A percentile compares a stretch with the other conserved stretches of the same genome.
Evolutionary conservation across 179 eudicot species (phyloP).

Genomic region (Carnegiea gigantea): DNA sequence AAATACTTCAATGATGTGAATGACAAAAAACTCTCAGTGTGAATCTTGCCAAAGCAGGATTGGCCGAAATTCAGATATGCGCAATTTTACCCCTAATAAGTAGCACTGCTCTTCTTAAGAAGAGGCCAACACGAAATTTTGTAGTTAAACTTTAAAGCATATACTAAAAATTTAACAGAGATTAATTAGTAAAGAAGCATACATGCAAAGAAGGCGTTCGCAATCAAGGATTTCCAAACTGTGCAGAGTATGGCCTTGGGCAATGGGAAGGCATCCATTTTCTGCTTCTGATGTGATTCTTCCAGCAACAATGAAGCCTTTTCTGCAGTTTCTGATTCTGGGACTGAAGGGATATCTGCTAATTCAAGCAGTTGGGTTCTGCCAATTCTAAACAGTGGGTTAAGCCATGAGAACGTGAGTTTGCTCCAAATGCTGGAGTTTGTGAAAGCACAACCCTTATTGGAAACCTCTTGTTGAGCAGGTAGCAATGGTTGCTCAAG

Average conservation of each 20-base stretch:
- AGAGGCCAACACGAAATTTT: not conserved
- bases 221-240: slow-evolving; percentile 57
- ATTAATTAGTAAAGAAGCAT: slow-evolving; percentile 25
- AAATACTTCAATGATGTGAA: not conserved
- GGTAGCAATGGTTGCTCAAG: slow-evolving; percentile 50
- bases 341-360: slow-evolving; percentile 60
- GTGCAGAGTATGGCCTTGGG: slow-evolving; percentile 52
- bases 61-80: not conserved
- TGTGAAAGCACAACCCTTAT: slow-evolving; percentile 32
- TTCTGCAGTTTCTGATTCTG: slow-evolving; percentile 64
- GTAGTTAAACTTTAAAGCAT: not conserved
- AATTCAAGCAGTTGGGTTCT: slow-evolving; percentile 52
- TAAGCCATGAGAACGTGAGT: slow-evolving; percentile 76
- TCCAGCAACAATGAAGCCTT: slow-evolving; percentile 64
- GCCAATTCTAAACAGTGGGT: slow-evolving; percentile 69
- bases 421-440: slow-evolving; percentile 61
- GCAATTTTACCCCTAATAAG: not conserved
- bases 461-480: slow-evolving; percentile 17
- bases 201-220: slow-evolving; percentile 72
- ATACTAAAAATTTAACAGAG: not conserved
- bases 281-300: slow-evolving; percentile 60
- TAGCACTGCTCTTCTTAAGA: not conserved
- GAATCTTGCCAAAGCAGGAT: not conserved
- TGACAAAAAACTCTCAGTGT: not conserved
- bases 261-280: slow-evolving; percentile 41